Percentiles rank a stretch among this genome's conserved stretches.
These are phyloP conservation scores for Eucalyptus sp. DNA, from an alignment of 345 rosid species.

Conservation along the genomic window DNA sequence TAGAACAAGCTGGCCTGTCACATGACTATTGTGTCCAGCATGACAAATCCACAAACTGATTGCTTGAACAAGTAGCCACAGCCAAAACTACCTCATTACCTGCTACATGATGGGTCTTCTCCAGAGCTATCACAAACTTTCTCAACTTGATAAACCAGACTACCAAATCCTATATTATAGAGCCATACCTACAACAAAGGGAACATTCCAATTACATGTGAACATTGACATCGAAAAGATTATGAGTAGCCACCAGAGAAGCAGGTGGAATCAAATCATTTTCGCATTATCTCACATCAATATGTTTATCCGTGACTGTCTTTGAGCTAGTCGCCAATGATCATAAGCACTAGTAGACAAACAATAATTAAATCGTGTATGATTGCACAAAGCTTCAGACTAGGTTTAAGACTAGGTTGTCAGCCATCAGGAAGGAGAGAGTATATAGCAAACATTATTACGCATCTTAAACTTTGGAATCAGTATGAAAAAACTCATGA, in stretches of 20 bases:
- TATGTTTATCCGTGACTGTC: neutral
- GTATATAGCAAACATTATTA: neutral
- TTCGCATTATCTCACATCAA: neutral
- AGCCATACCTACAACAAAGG: slow-evolving; percentile 38
- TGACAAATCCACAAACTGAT: neutral
- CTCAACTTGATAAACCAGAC: slow-evolving; percentile 27
- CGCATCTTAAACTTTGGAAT: neutral
- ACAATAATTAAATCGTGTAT: neutral
- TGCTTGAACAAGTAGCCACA: neutral
- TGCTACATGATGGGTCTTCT: slow-evolving; percentile 73
- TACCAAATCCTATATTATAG: slow-evolving; percentile 32
- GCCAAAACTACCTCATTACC: slow-evolving; percentile 12
- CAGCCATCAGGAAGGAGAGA: neutral
- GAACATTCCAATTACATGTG: neutral
- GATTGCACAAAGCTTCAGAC: neutral
- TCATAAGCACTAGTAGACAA: neutral
- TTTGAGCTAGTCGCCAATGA: neutral
- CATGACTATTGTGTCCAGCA: neutral
- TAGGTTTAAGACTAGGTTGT: neutral
- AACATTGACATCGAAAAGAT: neutral
- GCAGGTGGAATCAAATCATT: neutral
- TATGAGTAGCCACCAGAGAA: neutral
- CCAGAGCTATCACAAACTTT: slow-evolving; percentile 37
- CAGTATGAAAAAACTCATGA: neutral
- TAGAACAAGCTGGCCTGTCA: neutral